Conservation (phyloP, 805 yeast genomes). For the Tetrapisispora arboricola region DNA sequence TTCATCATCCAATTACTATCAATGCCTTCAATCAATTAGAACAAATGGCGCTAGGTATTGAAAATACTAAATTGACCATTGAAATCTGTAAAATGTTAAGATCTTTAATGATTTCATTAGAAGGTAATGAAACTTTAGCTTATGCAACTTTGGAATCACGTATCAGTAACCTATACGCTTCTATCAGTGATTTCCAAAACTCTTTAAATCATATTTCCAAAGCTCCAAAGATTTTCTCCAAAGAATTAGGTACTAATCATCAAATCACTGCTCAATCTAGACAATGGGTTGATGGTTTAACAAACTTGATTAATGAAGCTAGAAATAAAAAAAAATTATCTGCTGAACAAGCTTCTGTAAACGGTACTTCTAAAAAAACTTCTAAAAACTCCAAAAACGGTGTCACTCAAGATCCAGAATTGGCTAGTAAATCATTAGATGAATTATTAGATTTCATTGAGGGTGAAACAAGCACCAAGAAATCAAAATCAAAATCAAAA, state of each 20-base stretch:
- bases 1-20: slow-evolving; percentile 60
- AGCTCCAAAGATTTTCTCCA: slow-evolving; percentile 48
- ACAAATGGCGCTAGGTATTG: slow-evolving; percentile 51
- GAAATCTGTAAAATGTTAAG: slow-evolving; percentile 45
- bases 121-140: slow-evolving; percentile 51
- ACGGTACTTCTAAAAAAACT: slow-evolving; percentile 6
- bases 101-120: slow-evolving; percentile 38
- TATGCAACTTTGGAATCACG: slow-evolving; percentile 63
- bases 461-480: slow-evolving; percentile 21
- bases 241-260: slow-evolving; percentile 58
- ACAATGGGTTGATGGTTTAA: slow-evolving; percentile 52
- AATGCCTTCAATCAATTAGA: slow-evolving; percentile 40
- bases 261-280: slow-evolving; percentile 55
- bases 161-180: slow-evolving; percentile 49
- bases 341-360: slow-evolving; percentile 19
- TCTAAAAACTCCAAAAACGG: slow-evolving; percentile 23
- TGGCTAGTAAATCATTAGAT: slow-evolving; percentile 58
- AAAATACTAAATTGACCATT: slow-evolving; percentile 43
- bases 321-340: slow-evolving; percentile 21
- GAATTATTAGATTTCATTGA: slow-evolving; percentile 64
- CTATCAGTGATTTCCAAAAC: slow-evolving; percentile 40
- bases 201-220: slow-evolving; percentile 47
- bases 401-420: slow-evolving; percentile 37
- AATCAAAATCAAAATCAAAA: slow-evolving; percentile 12
- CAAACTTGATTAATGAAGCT: slow-evolving; percentile 26